Conservation (phyloP, 2,329 filamentous ascomycete genomes). For the Elsinoe batatas region DNA sequence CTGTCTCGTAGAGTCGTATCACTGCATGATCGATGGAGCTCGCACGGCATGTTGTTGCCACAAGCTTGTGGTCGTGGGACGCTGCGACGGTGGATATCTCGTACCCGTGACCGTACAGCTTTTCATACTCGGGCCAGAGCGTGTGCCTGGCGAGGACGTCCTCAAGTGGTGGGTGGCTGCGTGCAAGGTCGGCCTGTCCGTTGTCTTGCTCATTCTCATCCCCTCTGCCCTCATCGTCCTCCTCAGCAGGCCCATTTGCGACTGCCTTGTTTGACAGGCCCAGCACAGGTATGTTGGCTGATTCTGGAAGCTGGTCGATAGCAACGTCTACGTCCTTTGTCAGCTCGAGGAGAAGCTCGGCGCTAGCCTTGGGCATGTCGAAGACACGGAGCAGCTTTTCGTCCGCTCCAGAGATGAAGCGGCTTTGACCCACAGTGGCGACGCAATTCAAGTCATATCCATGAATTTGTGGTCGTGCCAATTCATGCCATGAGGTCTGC, state of each 20-base stretch:
- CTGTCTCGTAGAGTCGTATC: constrained; percentile 80
- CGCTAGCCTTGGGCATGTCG: constrained; percentile 75
- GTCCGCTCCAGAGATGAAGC: constrained; percentile 89
- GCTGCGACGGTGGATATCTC: constrained; percentile 83
- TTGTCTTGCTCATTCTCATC: constrained; percentile 29
- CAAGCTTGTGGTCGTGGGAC: constrained; percentile 60
- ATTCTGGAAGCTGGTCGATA: constrained; percentile 54
- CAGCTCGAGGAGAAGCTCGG: constrained; percentile 49
- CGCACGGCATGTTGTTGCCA: constrained; percentile 89
- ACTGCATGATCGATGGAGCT: constrained; percentile 91
- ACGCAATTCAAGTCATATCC: constrained; percentile 97
- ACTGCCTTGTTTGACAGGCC: constrained; percentile 94
- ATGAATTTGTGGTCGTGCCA: constrained; percentile 91
- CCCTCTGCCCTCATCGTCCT: constrained; percentile 31
- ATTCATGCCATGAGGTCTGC: constrained; percentile 75
- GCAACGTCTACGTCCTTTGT: neutral
- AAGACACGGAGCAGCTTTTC: constrained; percentile 98
- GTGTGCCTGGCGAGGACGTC: constrained; percentile 83
- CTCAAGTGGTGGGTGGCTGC: constrained; percentile 70
- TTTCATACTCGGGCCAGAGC: constrained; percentile 91
- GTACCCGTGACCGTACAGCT: constrained; percentile 95
- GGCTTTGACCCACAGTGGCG: constrained; percentile 58
- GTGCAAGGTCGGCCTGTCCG: constrained; percentile 43
- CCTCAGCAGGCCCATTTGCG: constrained; percentile 36
- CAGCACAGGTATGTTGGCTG: constrained; percentile 88